Base-by-base conservation (phyloP, 371 early-diverging fungal genomes). In the Mortierella sp. region DNA sequence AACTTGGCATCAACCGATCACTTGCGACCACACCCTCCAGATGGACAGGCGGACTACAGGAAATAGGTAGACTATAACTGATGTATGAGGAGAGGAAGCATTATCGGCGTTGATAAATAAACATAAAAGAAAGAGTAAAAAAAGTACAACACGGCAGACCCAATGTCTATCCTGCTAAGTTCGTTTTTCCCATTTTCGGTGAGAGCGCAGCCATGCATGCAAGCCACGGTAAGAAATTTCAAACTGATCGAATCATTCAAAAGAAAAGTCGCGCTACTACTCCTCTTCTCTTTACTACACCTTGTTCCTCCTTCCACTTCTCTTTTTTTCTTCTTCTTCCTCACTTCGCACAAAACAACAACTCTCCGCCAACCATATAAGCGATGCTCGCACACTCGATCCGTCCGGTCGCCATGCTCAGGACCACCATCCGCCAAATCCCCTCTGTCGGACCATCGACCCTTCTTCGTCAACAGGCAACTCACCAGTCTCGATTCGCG, bases 341-440 rank as follows among this genome's bases (percentile, higher is more conserved):
- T 35, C 1, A 60, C 65, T 21, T 24, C 2, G 24, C 35, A 35
- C 11, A 14, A 10, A 14, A 8, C 24, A 24, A 35, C 68, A 41
- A 41, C 68, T 38, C 4, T 24, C 43, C 21, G 21, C 38, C 41
- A 41, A 38, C 11, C 8, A 24, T 24, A 41, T 11, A 38, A 38
- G 24, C 43, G 3, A 68, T 68, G 68, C 38, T 68, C 68, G 68
- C 68, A 38, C 43, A 68, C 68, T 68, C 68, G 68, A 68, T 68
- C 41, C 68, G 68, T 41, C 68, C 68, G 41, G 68, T 68, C 10
- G 68, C 68, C 68, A 68, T 68, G 68, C 68, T 68, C 68, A 68
- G 68, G 68, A 68, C 41, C 68, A 38, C 68, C 21, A 41, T 68
- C 68, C 41, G 41, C 41, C 68, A 68, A 10, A 38, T 68, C 43